phyloP scores from a whole-genome alignment of 257 asterid genomes.

The Fraxinus excelsior region DNA sequence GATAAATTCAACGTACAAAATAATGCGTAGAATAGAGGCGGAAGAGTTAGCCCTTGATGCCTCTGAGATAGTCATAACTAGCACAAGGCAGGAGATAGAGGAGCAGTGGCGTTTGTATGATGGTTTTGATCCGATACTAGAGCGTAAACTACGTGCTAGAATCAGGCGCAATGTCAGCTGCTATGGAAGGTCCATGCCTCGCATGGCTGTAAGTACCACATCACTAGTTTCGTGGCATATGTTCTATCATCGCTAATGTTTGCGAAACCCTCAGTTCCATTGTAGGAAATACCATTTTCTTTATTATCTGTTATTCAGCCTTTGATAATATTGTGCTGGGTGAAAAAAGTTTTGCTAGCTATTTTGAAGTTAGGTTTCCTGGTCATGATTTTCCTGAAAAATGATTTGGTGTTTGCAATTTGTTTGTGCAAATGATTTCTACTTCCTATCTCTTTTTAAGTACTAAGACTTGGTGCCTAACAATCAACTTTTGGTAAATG shows the following conservation, averaged over 20 bases:
- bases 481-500: slow-evolving; percentile 5
- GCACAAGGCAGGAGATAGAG: slow-evolving; percentile 97
- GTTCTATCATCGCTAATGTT: neutral
- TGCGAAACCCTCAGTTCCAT: slow-evolving; percentile 13
- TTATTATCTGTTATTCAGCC: too few species aligned
- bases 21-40: slow-evolving; percentile 97
- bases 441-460: neutral
- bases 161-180: slow-evolving; percentile 96
- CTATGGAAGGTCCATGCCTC: slow-evolving; percentile 97
- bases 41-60: slow-evolving; percentile 95
- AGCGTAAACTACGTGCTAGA: slow-evolving; percentile 93
- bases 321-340: too few species aligned
- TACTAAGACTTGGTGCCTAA: slow-evolving; percentile 5
- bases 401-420: too few species aligned
- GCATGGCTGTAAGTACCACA: slow-evolving; percentile 76
- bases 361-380: too few species aligned
- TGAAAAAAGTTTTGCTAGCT: too few species aligned
- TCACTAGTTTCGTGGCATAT: slow-evolving; percentile 14
- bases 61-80: slow-evolving; percentile 90
- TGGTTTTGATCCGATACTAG: slow-evolving; percentile 96
- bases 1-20: slow-evolving; percentile 93
- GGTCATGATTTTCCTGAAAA: too few species aligned
- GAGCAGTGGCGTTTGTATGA: slow-evolving; percentile 99
- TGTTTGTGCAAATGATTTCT: too few species aligned
- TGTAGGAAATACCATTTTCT: neutral